Base-by-base conservation (phyloP, 495 filamentous ascomycete species). In the Daldinia vernicosa region DNA sequence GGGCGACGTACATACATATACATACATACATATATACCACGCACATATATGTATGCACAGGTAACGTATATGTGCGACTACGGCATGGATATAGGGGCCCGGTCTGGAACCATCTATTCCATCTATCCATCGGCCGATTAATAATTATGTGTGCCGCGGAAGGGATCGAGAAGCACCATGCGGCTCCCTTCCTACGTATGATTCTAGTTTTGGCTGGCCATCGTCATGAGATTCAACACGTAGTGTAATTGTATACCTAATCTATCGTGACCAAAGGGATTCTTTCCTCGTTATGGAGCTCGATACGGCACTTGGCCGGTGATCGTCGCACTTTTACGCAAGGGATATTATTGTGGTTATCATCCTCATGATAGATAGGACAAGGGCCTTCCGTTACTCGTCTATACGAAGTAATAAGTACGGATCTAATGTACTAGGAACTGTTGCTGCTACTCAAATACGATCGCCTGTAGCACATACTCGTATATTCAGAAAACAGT, bases 81-180 rank as follows among this genome's bases (percentile, higher is more conserved):
- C 6, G 54, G 30, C 28, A 30, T 53, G 27, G 12, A 30, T 53
- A 30, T 27, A 30, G 27, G 37, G 37, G 45, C 58, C 40, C 22
- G 60, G 67, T 70, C 67, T 64, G 45, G 67, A 70, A 17, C 67
- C 54, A 64, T 70, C 60, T 47, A 55, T 59, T 59, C 43, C 17
- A 64, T 39, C 67, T 45, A 60, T 64, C 60, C 35, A 55, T 59
- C 45, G 26, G 60, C 66, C 59, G 66, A 69, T 60, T 69, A 69
- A 63, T 69, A 69, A 63, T 28, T 57, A 28, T 50, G 11, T 33
- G 43, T 28, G 14, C 45, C 15, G 54, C 60, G 59, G 63, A 70
- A 64, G 67, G 50, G 26, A 53, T 53, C 24, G 27, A 53, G 27
- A 53, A 53, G 26, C 26, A 5, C 3, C 1, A 24, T 53, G 50